Evolutionary conservation across 2,329 filamentous ascomycete genomes (phyloP), one percentile per base, ranked within the genome.

Genomic region (Colletotrichum brevisporum): DNA sequence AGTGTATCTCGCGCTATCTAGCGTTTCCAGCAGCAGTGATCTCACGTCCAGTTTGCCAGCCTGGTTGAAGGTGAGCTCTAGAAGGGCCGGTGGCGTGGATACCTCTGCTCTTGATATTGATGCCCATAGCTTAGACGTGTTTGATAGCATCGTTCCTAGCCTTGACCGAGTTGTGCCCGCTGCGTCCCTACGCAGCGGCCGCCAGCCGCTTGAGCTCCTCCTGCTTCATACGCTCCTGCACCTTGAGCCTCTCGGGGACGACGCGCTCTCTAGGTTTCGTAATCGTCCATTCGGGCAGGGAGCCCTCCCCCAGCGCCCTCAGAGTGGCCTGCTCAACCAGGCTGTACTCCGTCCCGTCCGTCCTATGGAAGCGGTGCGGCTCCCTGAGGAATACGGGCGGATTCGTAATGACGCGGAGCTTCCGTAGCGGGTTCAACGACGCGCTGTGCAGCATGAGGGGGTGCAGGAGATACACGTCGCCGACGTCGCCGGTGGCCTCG

Each of bases 401-500:
- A 59, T 76, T 76, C 13, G 75, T 76, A 55, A 76, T 76, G 69
- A 76, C 73, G 24, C 75, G 71, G 15, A 73, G 53, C 51, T 72
- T 67, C 18, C 76, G 74, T 12, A 73, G 71, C 16, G 71, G 71
- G 62, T 77, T 77, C 72, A 21, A 83, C 74, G 47, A 85, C 4
- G 86, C 84, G 47, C 83, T 84, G 75, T 90, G 88, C 77, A 89
- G 75, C 86, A 90, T 90, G 18, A 90, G 77, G 50, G 88, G 88
- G 75, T 90, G 88, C 75, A 90, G 74, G 16, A 90, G 77, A 71
- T 85, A 89, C 15, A 90, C 85, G 69, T 90, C 88, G 9, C 88
- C 88, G 0, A 84, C 81, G 1, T 81, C 74, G 1, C 88, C 88
- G 2, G 81, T 84, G 0, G 83, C 86, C 77, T 90, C 88, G 50